A percentile compares a stretch with the other conserved stretches of the same genome.
Evolutionary conservation across 805 yeast species (phyloP).

Genomic region (Ogataea methanolica): DNA sequence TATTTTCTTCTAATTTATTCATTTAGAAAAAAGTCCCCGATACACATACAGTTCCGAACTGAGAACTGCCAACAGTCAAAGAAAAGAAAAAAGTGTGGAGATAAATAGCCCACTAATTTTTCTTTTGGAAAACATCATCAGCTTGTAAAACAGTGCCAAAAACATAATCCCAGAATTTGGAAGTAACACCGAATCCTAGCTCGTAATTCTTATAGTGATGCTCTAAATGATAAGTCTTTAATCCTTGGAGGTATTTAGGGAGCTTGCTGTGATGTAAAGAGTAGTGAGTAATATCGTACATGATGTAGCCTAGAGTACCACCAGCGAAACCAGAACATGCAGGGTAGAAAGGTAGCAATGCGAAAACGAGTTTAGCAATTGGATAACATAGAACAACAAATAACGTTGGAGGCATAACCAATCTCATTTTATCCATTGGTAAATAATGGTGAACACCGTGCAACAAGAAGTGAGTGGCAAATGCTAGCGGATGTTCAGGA

Average conservation of each 20-base stretch:
- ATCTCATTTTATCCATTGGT: conserved; percentile 92
- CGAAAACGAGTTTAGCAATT: conserved; percentile 72
- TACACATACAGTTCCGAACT: not conserved
- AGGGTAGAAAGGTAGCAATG: conserved; percentile 69
- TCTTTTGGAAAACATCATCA: conserved; percentile 40
- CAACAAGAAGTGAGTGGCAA: conserved; percentile 79
- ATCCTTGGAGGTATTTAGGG: conserved; percentile 69
- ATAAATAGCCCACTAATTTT: conserved; percentile 17
- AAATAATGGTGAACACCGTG: conserved; percentile 97
- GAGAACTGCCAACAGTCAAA: not conserved
- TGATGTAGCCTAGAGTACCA: conserved; percentile 88
- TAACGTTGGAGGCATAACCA: conserved; percentile 95
- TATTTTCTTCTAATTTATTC: too few relatives aligned
- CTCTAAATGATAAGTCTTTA: conserved; percentile 89
- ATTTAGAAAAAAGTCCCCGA: not conserved
- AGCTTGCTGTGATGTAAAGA: conserved; percentile 83
- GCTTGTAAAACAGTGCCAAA: conserved; percentile 74
- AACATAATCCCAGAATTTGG: conserved; percentile 89
- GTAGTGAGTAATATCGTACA: conserved; percentile 93
- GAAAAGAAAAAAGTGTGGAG: not conserved
- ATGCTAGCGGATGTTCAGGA: conserved; percentile 73
- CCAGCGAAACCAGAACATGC: conserved; percentile 96
- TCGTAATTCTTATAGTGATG: conserved; percentile 98
- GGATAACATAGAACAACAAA: conserved; percentile 72
- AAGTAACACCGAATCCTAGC: conserved; percentile 94